Percentiles rank a stretch among this genome's conserved stretches.
phyloP scores from a whole-genome alignment of 1,284 basidiomycete species.

The Papiliotrema laurentii region DNA sequence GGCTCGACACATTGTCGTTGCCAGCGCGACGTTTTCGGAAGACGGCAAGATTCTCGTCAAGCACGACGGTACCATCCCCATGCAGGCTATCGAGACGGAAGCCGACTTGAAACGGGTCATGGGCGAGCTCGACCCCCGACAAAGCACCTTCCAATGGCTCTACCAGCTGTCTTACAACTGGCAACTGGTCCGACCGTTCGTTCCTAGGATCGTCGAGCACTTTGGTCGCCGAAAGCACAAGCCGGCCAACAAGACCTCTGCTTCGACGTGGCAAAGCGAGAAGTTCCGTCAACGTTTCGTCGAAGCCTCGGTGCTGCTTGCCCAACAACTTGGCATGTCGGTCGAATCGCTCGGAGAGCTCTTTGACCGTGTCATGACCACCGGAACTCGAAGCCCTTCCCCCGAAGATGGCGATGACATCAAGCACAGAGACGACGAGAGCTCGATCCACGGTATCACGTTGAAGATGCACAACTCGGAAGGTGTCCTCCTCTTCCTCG shows the following conservation, averaged over 20 bases:
- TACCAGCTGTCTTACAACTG: conserved; percentile 54
- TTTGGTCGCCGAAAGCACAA: conserved; percentile 10
- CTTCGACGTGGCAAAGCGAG: conserved; percentile 22
- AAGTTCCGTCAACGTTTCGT: conserved; percentile 51
- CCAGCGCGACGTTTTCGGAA: conserved; percentile 52
- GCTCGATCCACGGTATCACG: conserved; percentile 46
- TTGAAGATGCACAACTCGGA: conserved; percentile 40
- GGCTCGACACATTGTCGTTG: conserved; percentile 52
- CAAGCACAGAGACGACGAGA: conserved; percentile 32
- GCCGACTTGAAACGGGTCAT: conserved; percentile 49
- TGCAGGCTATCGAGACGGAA: conserved; percentile 53
- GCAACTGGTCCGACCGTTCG: conserved; percentile 50
- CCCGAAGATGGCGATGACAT: conserved; percentile 22
- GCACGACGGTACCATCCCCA: conserved; percentile 52
- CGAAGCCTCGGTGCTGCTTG: conserved; percentile 50
- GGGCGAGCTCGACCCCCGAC: conserved; percentile 50
- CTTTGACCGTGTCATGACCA: conserved; percentile 52
- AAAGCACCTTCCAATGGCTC: conserved; percentile 54
- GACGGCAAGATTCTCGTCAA: conserved; percentile 51
- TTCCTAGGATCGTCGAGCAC: conserved; percentile 45
- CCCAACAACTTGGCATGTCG: conserved; percentile 50
- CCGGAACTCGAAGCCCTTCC: conserved; percentile 42
- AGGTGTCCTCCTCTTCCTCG: conserved; percentile 53
- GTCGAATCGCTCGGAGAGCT: conserved; percentile 61
- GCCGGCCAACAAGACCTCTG: conserved; percentile 4